Conservation (phyloP, 176 grass and related monocot genomes). For the Bolboschoenus planiculmis region DNA sequence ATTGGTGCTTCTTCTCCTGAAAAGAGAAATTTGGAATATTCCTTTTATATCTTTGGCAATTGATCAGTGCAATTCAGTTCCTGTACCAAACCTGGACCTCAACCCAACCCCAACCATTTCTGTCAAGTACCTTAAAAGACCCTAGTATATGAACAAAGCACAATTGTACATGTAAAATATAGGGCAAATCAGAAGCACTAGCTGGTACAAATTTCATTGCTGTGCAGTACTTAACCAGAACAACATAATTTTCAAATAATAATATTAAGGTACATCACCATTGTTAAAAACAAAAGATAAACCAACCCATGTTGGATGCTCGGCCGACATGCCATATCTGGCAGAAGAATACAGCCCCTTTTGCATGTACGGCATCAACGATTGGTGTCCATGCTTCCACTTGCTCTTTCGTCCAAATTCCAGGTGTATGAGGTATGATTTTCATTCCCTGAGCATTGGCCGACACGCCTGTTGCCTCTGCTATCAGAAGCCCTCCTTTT, state of each 20-base stretch:
- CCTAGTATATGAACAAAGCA: neutral
- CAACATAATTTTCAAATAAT: neutral
- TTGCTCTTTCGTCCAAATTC: conserved; percentile 25
- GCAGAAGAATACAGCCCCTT: conserved; percentile 55
- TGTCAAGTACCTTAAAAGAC: neutral
- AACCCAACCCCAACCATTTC: neutral
- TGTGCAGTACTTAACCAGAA: neutral
- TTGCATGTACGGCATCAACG: conserved; percentile 46
- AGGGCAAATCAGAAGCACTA: neutral
- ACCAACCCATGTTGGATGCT: conserved; percentile 37
- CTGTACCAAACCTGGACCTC: neutral
- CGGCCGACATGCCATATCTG: conserved; percentile 28
- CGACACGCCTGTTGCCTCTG: conserved; percentile 53
- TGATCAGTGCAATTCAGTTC: neutral
- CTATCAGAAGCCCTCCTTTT: conserved; percentile 43
- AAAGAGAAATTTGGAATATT: neutral
- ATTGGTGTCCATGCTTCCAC: conserved; percentile 46
- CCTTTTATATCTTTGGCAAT: neutral
- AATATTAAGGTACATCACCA: neutral
- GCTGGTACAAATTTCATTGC: neutral
- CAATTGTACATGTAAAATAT: neutral
- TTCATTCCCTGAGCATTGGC: conserved; percentile 25
- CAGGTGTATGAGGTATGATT: conserved; percentile 37
- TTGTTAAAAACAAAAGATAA: neutral
- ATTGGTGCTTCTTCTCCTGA: conserved; percentile 36